Base-by-base conservation (phyloP, 2,329 filamentous ascomycete species). In the Penicillium sp. region DNA sequence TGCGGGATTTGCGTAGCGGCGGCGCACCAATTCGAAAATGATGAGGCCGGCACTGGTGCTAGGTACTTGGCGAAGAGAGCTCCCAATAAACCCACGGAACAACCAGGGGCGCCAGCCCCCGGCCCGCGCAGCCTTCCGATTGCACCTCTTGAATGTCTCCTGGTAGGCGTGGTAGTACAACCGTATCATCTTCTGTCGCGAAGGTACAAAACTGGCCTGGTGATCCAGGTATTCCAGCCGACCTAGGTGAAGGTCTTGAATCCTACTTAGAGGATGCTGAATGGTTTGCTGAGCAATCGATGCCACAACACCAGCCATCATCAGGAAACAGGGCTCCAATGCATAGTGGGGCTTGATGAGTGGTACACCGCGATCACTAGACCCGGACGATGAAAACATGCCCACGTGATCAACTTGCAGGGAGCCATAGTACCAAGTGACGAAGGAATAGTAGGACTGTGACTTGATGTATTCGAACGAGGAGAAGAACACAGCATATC, bases 21-120 rank as follows among this genome's bases (percentile, higher is more conserved):
- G 74, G 50, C 85, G 73, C 38, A 87, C 81, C 34, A 87, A 68
- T 68, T 88, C 85, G 62, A 88, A 88, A 4, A 86, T 85, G 54
- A 88, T 83, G 50, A 88, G 70, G 0, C 84, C 85, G 1, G 85
- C 84, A 60, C 82, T 85, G 2, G 85, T 87, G 61, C 83, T 86
- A 2, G 85, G 85, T 13, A 85, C 81, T 66, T 86, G 84, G 32
- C 81, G 76, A 35, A 87, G 72, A 0, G 84, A 85, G 53, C 73
- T 80, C 65, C 75, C 74, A 64, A 82, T 74, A 65, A 87, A 87
- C 29, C 80, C 82, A 43, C 75, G 73, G 65, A 82, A 87, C 2
- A 87, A 71, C 77, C 83, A 87, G 16, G 64, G 72, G 43, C 77
- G 64, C 78, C 84, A 84, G 0, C 84, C 81, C 4, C 82, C 82